Conservation (phyloP, 371 early-diverging fungal genomes). For the Mortierella sp. region DNA sequence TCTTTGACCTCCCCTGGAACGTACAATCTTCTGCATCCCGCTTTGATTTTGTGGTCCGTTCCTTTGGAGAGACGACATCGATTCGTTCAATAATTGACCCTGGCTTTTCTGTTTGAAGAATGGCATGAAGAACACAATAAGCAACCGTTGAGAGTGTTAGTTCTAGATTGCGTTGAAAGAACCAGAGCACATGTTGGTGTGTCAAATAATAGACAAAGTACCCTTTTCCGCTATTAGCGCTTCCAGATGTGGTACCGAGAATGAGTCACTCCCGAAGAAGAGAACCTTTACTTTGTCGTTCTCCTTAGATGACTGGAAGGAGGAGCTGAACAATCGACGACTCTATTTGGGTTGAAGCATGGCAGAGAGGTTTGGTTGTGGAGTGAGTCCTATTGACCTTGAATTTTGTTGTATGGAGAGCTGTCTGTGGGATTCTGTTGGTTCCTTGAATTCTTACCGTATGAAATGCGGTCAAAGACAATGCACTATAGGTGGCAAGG, state of each 20-base stretch:
- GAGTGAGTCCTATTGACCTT: no score
- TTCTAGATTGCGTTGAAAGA: no score
- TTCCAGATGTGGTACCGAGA: constrained; percentile 76
- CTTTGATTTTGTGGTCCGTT: constrained; percentile 41
- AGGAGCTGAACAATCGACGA: constrained; percentile 12
- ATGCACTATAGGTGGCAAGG: neutral
- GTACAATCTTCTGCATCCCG: constrained; percentile 54
- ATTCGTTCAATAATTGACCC: constrained; percentile 61
- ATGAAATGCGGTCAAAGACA: no score
- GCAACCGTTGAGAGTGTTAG: neutral
- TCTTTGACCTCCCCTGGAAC: constrained; percentile 14
- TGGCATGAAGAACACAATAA: no score
- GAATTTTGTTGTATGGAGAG: no score
- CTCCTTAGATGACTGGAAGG: neutral
- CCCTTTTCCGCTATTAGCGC: constrained; percentile 66
- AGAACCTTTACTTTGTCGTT: constrained; percentile 60
- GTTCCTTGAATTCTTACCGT: no score
- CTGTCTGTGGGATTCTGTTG: no score
- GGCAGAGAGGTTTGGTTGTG: no score
- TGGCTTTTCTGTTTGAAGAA: constrained; percentile 18
- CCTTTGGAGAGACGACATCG: constrained; percentile 74
- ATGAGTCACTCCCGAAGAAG: constrained; percentile 90
- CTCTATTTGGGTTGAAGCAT: neutral
- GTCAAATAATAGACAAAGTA: constrained; percentile 12
- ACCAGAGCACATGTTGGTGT: neutral